Base-by-base conservation (phyloP, 1,284 basidiomycete genomes). In the Athelia psychrophila region DNA sequence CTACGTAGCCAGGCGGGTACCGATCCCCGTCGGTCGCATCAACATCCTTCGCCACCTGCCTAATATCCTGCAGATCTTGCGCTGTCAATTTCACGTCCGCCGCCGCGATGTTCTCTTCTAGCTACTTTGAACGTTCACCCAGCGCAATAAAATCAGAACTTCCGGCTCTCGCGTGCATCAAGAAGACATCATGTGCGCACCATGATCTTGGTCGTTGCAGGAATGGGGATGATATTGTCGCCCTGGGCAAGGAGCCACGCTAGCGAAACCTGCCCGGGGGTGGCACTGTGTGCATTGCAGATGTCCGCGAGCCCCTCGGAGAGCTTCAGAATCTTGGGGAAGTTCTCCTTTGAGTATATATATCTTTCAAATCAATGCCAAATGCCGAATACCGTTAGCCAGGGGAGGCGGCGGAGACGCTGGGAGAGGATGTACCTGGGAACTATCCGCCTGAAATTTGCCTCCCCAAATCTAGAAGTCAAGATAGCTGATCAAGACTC, bases 241-340 rank as follows among this genome's bases (percentile, higher is more conserved):
- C 77, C 79, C 64, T 79, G 80, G 16, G 74, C 75, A 19, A 83
- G 67, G 16, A 85, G 56, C 84, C 85, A 88, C 0, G 86, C 82
- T 10, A 88, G 70, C 0, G 75, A 65, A n/a, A 84, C 69, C 62
- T 87, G 85, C 1, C 78, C 75, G 0, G 81, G 53, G 0, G 83
- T 80, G 3, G 75, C 75, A 19, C 69, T 63, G 57, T 83, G 72
- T 50, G 65, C 71, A 40, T 65, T 56, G 1, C 76, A 81, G 23
- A 85, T 68, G 3, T 59, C 55, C 35, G 70, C 60, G 15, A 88
- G 61, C 25, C 67, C 68, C 5, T 78, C 69, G 2, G 76, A 78
- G 6, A 87, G 62, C 16, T 73, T 64, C n/a, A 84, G 61, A 49
- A 86, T 80, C 48, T 80, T 79, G 1, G 75, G 74, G 59, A 86